A percentile compares a stretch with the other conserved stretches of the same genome.
phyloP scores from a whole-genome alignment of 768 basidiomycete species.

The Melanogaster broomeanus region DNA sequence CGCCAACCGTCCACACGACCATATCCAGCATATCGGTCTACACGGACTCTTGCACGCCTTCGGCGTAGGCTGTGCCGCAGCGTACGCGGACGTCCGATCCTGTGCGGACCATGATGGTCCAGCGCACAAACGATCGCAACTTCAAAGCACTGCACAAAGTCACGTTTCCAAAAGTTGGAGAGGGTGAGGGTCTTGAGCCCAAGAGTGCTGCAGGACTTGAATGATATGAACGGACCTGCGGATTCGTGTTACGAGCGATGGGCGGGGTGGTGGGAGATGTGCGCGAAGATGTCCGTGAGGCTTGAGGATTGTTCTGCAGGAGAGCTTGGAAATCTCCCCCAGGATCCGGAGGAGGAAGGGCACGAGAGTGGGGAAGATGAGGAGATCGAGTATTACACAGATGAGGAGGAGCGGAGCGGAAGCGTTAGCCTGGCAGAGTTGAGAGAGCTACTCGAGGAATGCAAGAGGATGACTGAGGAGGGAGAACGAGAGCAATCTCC shows the following conservation, averaged over 20 bases:
- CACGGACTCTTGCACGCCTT: constrained; percentile 73
- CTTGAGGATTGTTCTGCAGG: constrained; percentile 80
- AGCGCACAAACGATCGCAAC: constrained; percentile 66
- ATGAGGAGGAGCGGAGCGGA: constrained; percentile 30
- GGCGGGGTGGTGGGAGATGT: constrained; percentile 69
- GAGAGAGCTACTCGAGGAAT: constrained; percentile 58
- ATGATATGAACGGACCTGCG: constrained; percentile 51
- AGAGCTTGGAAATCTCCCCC: constrained; percentile 47
- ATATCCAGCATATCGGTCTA: constrained; percentile 63
- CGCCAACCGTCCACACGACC: constrained; percentile 53
- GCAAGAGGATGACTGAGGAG: constrained; percentile 45
- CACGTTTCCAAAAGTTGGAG: constrained; percentile 63
- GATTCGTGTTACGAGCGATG: constrained; percentile 50
- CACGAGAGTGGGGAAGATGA: constrained; percentile 35
- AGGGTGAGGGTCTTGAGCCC: constrained; percentile 60
- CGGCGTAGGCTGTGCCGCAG: constrained; percentile 57
- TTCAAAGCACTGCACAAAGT: constrained; percentile 49
- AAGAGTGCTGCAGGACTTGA: constrained; percentile 56
- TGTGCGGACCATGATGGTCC: constrained; percentile 44
- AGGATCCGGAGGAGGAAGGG: constrained; percentile 33
- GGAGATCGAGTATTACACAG: constrained; percentile 31
- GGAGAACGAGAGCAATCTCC: constrained; percentile 28
- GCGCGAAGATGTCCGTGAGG: constrained; percentile 48
- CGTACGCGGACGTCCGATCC: constrained; percentile 43
- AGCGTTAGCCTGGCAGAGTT: constrained; percentile 43